Evolutionary conservation across 352 stramenopile species (phyloP).

Genomic region (Pythium grandisporangium): DNA sequence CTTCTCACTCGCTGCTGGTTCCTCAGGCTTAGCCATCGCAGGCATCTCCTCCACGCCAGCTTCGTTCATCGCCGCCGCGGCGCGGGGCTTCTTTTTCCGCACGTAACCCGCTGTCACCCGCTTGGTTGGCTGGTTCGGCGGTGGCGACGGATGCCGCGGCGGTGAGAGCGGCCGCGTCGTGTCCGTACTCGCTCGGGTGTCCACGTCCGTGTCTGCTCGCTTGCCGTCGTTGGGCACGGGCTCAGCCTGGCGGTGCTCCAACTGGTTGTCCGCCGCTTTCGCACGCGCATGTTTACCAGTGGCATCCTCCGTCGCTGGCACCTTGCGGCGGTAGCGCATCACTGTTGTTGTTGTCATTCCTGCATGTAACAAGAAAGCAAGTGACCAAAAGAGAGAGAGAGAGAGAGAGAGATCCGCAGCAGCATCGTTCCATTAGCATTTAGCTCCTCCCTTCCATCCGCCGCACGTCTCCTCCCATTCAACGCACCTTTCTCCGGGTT

Average conservation of each 20-base stretch:
- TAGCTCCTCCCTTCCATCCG: background rate
- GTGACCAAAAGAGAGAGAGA: too few species aligned
- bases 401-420: too few species aligned
- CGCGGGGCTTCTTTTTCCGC: constrained; percentile 18
- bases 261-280: constrained; percentile 18
- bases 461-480: background rate
- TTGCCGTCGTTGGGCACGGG: background rate
- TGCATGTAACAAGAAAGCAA: background rate
- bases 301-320: constrained; percentile 5
- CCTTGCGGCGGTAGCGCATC: constrained; percentile 50
- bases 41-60: background rate
- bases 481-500: constrained; percentile 30
- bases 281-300: too few species aligned
- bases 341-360: background rate
- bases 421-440: too few species aligned
- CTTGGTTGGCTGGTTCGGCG: background rate
- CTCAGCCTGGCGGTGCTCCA: constrained; percentile 8
- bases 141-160: background rate
- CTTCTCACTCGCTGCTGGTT: too few species aligned
- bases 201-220: background rate
- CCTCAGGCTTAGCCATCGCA: too few species aligned
- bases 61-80: background rate
- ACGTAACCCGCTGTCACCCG: background rate
- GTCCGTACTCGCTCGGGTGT: too few species aligned
- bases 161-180: too few species aligned